Evolutionary conservation across 225 moss, liverwort and hornwort genomes (phyloP).

Genomic region (Physcomitrium patens): DNA sequence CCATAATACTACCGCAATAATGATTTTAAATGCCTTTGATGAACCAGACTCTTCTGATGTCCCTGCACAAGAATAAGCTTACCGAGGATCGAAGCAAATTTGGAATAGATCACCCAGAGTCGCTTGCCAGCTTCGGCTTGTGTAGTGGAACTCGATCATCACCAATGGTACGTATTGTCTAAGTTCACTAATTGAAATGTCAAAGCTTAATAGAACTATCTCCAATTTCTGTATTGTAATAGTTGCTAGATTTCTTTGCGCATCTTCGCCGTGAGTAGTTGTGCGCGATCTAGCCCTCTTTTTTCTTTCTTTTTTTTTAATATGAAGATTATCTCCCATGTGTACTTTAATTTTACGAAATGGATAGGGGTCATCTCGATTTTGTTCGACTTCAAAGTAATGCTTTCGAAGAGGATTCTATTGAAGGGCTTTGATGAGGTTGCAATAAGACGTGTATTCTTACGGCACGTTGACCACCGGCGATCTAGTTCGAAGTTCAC

Average conservation of each 20-base stretch:
- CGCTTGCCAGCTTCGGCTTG: slow-evolving; percentile 70
- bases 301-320: neutral
- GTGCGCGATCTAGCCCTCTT: neutral
- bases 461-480: slow-evolving; percentile 4
- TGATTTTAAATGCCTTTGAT: slow-evolving; percentile 22
- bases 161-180: slow-evolving; percentile 64
- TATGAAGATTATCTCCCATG: slow-evolving; percentile 4
- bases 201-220: slow-evolving; percentile 18
- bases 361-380: neutral
- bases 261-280: no score
- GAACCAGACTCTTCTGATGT: slow-evolving; percentile 69
- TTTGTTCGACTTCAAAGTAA: slow-evolving; percentile 16
- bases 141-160: slow-evolving; percentile 84
- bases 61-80: slow-evolving; percentile 67
- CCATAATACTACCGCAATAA: neutral
- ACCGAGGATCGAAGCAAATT: slow-evolving; percentile 69
- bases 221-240: slow-evolving; percentile 11
- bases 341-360: slow-evolving; percentile 2
- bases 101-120: slow-evolving; percentile 75
- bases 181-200: slow-evolving; percentile 16
- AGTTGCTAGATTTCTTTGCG: neutral
- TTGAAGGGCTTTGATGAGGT: slow-evolving; percentile 16
- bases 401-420: neutral
- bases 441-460: neutral
- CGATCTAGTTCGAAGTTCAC: slow-evolving; percentile 5